Evolutionary conservation across 345 rosid species (phyloP), one percentile per base, ranked within the genome.

Genomic region (Bruguiera gymnorhiza): DNA sequence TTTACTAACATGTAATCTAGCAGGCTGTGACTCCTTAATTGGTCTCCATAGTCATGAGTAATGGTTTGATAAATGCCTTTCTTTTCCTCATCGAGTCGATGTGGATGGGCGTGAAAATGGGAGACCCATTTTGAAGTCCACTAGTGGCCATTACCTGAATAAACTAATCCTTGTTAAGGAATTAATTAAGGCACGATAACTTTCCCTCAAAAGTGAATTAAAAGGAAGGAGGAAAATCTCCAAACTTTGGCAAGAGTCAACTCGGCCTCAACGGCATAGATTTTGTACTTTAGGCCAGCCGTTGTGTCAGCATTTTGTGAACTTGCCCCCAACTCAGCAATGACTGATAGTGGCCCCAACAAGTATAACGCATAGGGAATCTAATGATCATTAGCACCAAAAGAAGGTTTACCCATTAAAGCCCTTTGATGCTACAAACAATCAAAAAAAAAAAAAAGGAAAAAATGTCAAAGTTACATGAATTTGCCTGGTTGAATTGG

Each of bases 1-100:
- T 84, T 78, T 36, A 76, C 67, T 18, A 78, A 80, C 88, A 85
- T 80, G 80, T 52, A 63, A 82, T 82, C 83, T 64, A 18, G 20
- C 62, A 64, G 67, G 82, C 81, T 63, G 37, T 34, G 37, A 7
- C 37, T 34, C 37, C 9, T 34, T 34, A 37, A 55, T 29, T 67
- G 69, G 84, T 79, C 83, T 70, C 59, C 72, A 50, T 0, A 7
- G 67, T 73, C 71, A 85, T 85, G 81, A 85, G 86, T 78, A 65
- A 36, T 60, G 48, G 26, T 73, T 79, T 77, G 80, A 77, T 68
- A 48, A 66, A 23, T 3, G 27, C 32, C 36, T 19, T 32, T 61
- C 29, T 63, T 20, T 27, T 8, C 27, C 2, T 10, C 23, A 6
- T 4, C 11, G 2, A 74, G 87, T 84, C 87, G 82, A 82, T 70